Evolutionary conservation across 345 rosid species (phyloP).

Genomic region (Angophora floribunda): DNA sequence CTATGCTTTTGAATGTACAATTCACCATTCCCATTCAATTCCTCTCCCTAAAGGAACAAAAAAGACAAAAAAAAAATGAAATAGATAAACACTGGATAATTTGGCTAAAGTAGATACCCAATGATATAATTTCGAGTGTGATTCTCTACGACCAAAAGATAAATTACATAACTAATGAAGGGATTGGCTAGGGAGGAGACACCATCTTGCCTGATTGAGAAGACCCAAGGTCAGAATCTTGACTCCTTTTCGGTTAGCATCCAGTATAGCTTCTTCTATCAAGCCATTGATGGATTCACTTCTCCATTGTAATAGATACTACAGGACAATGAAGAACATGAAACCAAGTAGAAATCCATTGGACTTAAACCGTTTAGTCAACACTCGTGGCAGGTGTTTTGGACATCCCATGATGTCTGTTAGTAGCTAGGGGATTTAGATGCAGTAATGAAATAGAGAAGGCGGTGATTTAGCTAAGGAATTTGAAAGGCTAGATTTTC

Average conservation of each 20-base stretch:
- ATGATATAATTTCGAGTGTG: background rate
- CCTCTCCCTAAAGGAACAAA: constrained; percentile 22
- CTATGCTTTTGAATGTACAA: constrained; percentile 26
- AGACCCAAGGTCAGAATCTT: constrained; percentile 30
- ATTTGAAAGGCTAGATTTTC: too few relatives aligned
- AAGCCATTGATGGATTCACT: constrained; percentile 5
- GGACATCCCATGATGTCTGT: too few relatives aligned
- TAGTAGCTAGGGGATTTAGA: background rate
- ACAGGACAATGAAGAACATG: background rate
- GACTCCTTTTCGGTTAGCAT: constrained; percentile 20
- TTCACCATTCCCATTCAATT: constrained; percentile 36
- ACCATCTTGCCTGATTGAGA: constrained; percentile 24
- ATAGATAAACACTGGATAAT: background rate
- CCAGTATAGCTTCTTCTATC: constrained; percentile 26
- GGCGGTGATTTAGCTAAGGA: too few relatives aligned
- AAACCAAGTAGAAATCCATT: too few relatives aligned
- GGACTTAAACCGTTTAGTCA: too few relatives aligned
- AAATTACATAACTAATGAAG: too few relatives aligned
- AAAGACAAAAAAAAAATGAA: background rate
- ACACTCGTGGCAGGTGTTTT: background rate
- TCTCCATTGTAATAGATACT: constrained; percentile 12
- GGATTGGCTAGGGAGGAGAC: background rate
- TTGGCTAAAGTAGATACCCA: background rate
- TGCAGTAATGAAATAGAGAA: background rate
- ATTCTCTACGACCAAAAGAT: background rate